Evolutionary conservation across 352 stramenopile genomes (phyloP).

Genomic region (Phytophthora sansomeana): DNA sequence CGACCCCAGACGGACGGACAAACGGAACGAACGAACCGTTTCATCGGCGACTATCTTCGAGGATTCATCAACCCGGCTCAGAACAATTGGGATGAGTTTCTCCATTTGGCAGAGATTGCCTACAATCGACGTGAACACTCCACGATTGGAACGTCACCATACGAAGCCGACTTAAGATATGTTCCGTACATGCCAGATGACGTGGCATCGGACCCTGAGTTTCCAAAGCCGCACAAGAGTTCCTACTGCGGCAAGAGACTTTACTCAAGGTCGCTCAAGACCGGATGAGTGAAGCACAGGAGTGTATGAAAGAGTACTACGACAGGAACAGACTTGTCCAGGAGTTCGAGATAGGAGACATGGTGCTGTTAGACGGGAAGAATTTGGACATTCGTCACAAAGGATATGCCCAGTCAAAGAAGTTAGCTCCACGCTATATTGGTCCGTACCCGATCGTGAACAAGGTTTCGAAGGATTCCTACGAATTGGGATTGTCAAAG

Average conservation of each 20-base stretch:
- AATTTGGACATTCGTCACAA: slow-evolving; percentile 22
- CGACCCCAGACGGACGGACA: no score
- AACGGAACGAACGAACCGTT: no score
- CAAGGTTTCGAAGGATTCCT: slow-evolving; percentile 9
- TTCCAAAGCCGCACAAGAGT: slow-evolving; percentile 7
- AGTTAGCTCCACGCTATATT: slow-evolving; percentile 5
- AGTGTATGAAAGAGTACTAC: slow-evolving; percentile 15
- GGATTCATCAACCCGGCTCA: no score
- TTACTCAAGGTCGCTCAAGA: no score
- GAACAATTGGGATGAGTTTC: slow-evolving; percentile 34
- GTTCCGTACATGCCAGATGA: slow-evolving; percentile 19
- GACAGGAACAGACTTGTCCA: slow-evolving; percentile 24
- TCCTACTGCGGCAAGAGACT: no score
- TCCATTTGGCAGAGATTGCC: slow-evolving; percentile 27
- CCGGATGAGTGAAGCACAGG: slow-evolving; percentile 20
- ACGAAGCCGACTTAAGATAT: slow-evolving; percentile 25
- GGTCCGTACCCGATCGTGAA: slow-evolving; percentile 7
- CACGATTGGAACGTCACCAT: slow-evolving; percentile 19
- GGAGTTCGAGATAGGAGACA: slow-evolving; percentile 5
- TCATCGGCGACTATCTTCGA: no score
- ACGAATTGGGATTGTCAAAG: no score
- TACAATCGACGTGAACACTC: slow-evolving; percentile 22
- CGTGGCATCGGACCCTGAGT: not conserved
- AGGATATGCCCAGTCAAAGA: slow-evolving; percentile 5
- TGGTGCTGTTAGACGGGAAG: slow-evolving; percentile 15